Evolutionary conservation across 805 yeast species (phyloP), one percentile per base, ranked within the genome.

Genomic region (Lipomyces sp.): DNA sequence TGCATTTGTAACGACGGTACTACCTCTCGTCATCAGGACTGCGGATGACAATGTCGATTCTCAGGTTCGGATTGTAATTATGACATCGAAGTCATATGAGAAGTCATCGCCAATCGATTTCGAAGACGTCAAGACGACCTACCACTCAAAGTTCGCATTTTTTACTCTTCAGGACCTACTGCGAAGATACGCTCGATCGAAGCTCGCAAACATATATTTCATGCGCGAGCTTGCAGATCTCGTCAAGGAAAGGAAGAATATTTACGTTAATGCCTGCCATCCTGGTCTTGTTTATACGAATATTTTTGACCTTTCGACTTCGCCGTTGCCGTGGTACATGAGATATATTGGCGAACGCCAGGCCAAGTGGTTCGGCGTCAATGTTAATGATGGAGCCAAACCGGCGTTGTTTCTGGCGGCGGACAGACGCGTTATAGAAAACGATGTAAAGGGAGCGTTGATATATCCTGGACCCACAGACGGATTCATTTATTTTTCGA

Each of bases 211-310:
- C 37, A 24, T 67, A 15, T 67, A 63, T 50, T 65, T 69, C 37
- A 50, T 57, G 51, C 61, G 50, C 3, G 65, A 57, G 45, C 64
- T 69, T 4, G 29, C 66, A 8, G 60, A 56, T 11, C 63, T 57
- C 13, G 50, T 64, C 32, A 58, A 32, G 29, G 64, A 58, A 11
- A 11, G 15, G 24, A 13, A 29, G 39, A 69, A 69, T 50, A 53
- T 69, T 18, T 65, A 69, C 59, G 67, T 69, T 24, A 69, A 69
- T 45, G 69, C 70, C 15, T 45, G 61, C 55, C 71, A 69, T 37
- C 71, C 71, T 13, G 71, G 71, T 37, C 60, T 64, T 13, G 64
- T 66, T 11, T 56, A 53, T 15, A 69, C 71, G 15, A 45, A 57
- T n/a, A 64, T 69, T 50, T 66, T 63, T 39, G 62, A 63, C 24